Evolutionary conservation across 2,329 filamentous ascomycete genomes (phyloP).

Genomic region (Pseudogymnoascus sp.): DNA sequence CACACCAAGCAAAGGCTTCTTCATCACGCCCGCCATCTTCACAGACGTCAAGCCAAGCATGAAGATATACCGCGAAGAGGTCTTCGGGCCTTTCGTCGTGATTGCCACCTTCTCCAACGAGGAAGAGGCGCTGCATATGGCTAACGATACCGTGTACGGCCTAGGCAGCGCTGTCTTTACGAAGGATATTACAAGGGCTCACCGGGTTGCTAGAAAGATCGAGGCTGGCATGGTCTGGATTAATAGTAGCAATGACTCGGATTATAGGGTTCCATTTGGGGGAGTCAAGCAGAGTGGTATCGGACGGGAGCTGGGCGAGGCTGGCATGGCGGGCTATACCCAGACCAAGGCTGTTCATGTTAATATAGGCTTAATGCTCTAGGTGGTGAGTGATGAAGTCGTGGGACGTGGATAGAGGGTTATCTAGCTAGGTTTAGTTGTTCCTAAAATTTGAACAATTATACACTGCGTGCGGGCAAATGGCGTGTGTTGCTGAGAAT

Average conservation of each 20-base stretch:
- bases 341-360: conserved; percentile 49
- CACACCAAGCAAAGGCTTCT: conserved; percentile 56
- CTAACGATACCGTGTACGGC: conserved; percentile 58
- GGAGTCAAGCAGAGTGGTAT: conserved; percentile 71
- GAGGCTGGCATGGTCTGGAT: conserved; percentile 44
- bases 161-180: conserved; percentile 63
- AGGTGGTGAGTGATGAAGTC: background rate
- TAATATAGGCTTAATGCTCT: background rate
- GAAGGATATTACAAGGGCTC: conserved; percentile 57
- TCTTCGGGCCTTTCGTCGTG: conserved; percentile 65
- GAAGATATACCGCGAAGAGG: conserved; percentile 69
- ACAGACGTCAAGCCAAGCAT: conserved; percentile 60
- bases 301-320: conserved; percentile 66
- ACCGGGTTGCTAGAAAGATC: conserved; percentile 56
- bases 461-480: too few species aligned
- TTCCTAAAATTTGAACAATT: background rate
- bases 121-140: conserved; percentile 55
- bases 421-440: background rate
- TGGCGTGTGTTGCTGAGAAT: too few species aligned
- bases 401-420: background rate
- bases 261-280: conserved; percentile 59
- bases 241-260: conserved; percentile 56
- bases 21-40: conserved; percentile 69
- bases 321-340: conserved; percentile 58
- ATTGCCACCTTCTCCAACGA: conserved; percentile 64